Base-by-base conservation (phyloP, 2,329 filamentous ascomycete species). In the Parasarocladium wereldwijsianum region DNA sequence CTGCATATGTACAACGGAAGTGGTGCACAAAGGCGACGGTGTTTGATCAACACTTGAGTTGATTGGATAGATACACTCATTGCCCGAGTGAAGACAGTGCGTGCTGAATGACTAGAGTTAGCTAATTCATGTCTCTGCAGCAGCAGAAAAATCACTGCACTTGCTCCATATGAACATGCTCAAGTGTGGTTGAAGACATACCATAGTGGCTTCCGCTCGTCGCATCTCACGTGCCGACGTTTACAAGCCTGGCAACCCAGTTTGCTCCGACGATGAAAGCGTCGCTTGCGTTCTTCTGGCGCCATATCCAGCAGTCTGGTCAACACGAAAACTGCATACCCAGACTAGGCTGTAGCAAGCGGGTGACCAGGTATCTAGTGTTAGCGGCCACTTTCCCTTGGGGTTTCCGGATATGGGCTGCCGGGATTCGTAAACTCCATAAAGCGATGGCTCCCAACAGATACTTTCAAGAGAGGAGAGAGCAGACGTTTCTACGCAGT, bases 121-220 rank as follows among this genome's bases (percentile, higher is more conserved):
- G 10, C 12, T 23, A n/a, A 23, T 13, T 23, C 28, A 13, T 23
- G 27, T 4, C n/a, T n/a, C n/a, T n/a, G 14, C 18, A n/a, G 11
- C 28, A 17, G 9, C 15, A 17, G 14, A 7, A n/a, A 5, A 21
- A 24, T 30, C 12, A 17, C 12, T 30, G 26, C 16, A 30, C 6
- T 8, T 13, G 28, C 20, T 10, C n/a, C 20, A 24, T 8, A 17
- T 13, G 20, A 16, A 14, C 14, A 14, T 27, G 28, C 26, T n/a
- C 15, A 7, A 30, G 20, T 14, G 20, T 20, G 32, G 26, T 11
- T 9, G 4, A 32, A 34, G 31, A 51, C 55, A 40, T 54, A 61
- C 57, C 57, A 62, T 24, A 61, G 45, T 23, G 58, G 58, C 37
- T 49, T 57, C 35, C 49, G 49, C 38, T 62, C 58, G 34, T 62